Base-by-base conservation (phyloP, 495 filamentous ascomycete genomes). In the Tuber magnatum region DNA sequence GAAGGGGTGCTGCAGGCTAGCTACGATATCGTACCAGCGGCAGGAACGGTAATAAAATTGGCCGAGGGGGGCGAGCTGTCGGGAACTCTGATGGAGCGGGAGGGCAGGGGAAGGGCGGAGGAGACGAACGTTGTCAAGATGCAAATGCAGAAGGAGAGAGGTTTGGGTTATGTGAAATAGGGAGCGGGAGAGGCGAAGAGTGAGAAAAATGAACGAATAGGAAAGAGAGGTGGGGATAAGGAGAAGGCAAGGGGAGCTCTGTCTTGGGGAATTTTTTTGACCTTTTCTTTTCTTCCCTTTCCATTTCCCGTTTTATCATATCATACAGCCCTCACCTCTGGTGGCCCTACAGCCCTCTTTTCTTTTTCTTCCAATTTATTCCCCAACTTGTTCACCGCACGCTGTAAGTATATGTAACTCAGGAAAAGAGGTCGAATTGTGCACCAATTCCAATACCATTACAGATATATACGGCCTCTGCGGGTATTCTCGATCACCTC, bases 71-170 rank as follows among this genome's bases (percentile, higher is more conserved):
- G 56, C 28, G 32, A 65, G 56, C 28, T 65, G 56, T 12, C 56
- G 56, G 56, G 56, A 65, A 65, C 35, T 65, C 5, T 65, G 56
- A 65, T 65, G 56, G 56, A 35, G 12, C 28, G 56, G 56, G 56
- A 65, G 28, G 28, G 56, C 56, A 65, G 56, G 56, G 56, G 77
- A 77, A 68, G 68, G 73, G 76, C 69, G 77, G 75, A 79, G 77
- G 73, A 75, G 72, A 65, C 75, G 71, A 77, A 74, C 39, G 77
- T 44, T 74, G 77, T 79, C 43, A 70, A 73, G 77, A 78, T 79
- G 69, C 76, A 78, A 76, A 79, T 71, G 77, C 77, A 75, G 75
- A 78, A 71, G 76, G 73, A 75, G 73, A 65, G 56, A 65, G 56
- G 28, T 32, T 35, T 35, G 35, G 28, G 56, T 65, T 65, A 35